A percentile compares a stretch with the other conserved stretches of the same genome.
phyloP scores from a whole-genome alignment of 768 basidiomycete species.

The Tylopilus sp. region DNA sequence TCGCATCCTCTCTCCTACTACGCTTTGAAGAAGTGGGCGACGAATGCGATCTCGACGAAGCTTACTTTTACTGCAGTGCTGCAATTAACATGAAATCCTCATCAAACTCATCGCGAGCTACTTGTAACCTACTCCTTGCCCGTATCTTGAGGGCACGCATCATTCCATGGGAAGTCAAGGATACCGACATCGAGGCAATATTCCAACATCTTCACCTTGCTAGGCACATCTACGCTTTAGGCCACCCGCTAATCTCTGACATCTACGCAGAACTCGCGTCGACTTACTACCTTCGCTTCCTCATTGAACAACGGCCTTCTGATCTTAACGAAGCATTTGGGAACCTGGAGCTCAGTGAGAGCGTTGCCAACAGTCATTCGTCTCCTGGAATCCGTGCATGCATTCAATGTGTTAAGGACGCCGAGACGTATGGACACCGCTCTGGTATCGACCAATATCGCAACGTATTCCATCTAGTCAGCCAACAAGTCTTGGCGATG shows the following conservation, averaged over 20 bases:
- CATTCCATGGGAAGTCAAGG: slow-evolving; percentile 21
- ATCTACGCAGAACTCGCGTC: slow-evolving; percentile 25
- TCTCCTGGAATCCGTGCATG: slow-evolving; percentile 19
- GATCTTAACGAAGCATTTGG: slow-evolving; percentile 26
- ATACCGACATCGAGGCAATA: slow-evolving; percentile 26
- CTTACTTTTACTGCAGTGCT: slow-evolving; percentile 16
- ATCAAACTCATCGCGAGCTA: slow-evolving; percentile 12
- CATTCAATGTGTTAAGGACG: slow-evolving; percentile 21
- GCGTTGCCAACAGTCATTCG: slow-evolving; percentile 10
- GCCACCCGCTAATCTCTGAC: slow-evolving; percentile 18
- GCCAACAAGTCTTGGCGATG: slow-evolving; percentile 13
- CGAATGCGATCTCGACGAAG: slow-evolving; percentile 28
- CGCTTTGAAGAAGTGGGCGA: slow-evolving; percentile 24
- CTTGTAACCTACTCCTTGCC: slow-evolving; percentile 20
- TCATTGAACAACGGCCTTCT: slow-evolving; percentile 13
- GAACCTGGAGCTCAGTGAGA: slow-evolving; percentile 23
- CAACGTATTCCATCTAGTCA: slow-evolving; percentile 23
- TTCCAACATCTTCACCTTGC: slow-evolving; percentile 25
- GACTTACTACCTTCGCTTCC: slow-evolving; percentile 23
- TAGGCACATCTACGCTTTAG: slow-evolving; percentile 19
- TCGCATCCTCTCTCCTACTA: slow-evolving; percentile 21
- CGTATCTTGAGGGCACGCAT: slow-evolving; percentile 22
- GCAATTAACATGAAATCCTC: not conserved
- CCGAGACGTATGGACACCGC: slow-evolving; percentile 19
- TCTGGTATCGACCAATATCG: slow-evolving; percentile 31